A percentile compares a stretch with the other conserved stretches of the same genome.
Evolutionary conservation across 2,329 filamentous ascomycete species (phyloP).

Genomic region (Grosmannia serpens): DNA sequence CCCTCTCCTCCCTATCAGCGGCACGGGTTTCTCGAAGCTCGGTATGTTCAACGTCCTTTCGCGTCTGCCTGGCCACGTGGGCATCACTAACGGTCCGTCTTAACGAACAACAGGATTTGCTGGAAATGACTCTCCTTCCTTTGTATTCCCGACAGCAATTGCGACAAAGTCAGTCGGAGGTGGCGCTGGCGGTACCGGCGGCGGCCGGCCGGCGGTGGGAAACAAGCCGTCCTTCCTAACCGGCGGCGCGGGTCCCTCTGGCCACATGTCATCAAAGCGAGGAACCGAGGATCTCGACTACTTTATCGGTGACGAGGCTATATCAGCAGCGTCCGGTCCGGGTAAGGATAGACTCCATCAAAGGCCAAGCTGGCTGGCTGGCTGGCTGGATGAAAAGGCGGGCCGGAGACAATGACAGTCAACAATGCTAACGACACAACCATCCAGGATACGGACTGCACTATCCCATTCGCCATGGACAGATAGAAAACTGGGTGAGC

Average conservation of each 20-base stretch:
- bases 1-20: slow-evolving; percentile 46
- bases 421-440: not conserved
- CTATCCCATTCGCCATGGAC: slow-evolving; percentile 94
- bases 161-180: slow-evolving; percentile 75
- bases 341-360: slow-evolving; percentile 33
- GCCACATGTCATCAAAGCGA: slow-evolving; percentile 80
- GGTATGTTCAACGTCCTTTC: slow-evolving; percentile 44
- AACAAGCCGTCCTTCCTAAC: slow-evolving; percentile 95
- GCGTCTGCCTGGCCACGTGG: slow-evolving; percentile 3
- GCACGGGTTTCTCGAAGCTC: slow-evolving; percentile 98
- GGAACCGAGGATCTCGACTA: slow-evolving; percentile 97
- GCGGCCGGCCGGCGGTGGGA: slow-evolving; percentile 77
- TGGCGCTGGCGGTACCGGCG: slow-evolving; percentile 63
- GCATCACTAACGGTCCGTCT: not conserved
- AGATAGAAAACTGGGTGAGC: slow-evolving; percentile 95
- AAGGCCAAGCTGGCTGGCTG: not conserved
- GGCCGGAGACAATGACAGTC: not conserved
- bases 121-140: slow-evolving; percentile 97
- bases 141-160: slow-evolving; percentile 98
- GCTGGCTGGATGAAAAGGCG: not conserved
- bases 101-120: slow-evolving; percentile 62
- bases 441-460: slow-evolving; percentile 76
- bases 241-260: slow-evolving; percentile 71
- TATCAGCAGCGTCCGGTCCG: slow-evolving; percentile 71
- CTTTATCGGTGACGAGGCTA: slow-evolving; percentile 95